Evolutionary conservation across 257 asterid genomes (phyloP), one percentile per base, ranked within the genome.

Genomic region (Salvia hispanica): DNA sequence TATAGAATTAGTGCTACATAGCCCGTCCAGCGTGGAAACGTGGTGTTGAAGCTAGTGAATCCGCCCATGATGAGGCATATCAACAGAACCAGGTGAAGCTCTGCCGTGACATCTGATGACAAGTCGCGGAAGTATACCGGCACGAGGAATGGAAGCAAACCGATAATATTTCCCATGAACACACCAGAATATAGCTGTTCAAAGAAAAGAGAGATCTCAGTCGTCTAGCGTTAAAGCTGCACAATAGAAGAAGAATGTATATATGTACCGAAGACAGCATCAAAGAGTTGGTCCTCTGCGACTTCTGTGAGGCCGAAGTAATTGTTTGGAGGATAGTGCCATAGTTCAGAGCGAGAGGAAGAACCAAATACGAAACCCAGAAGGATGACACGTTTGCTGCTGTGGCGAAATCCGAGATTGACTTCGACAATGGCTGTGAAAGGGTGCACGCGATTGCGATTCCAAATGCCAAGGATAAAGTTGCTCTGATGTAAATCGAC

Each of bases 91-190:
- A 82, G 71, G 28, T 66, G 25, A 47, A 79, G 71, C 60, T 84
- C 85, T 1, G 80, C 74, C 0, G 79, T 64, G 9, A 58, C 82
- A 42, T 75, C 64, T 1, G 75, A 37, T 4, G 72, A 2, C 60
- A 84, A 48, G 64, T 77, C 55, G 6, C 76, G 82, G 12, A 63
- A 70, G 3, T 72, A 84, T 28, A 81, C 80, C 10, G 85, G 90
- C 5, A 74, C 77, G 3, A 84, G 77, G 74, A 74, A 84, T 50
- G 68, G 76, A 13, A 80, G 73, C 48, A 81, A 46, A 3, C 90
- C 87, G 4, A 84, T 75, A 3, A 81, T 55, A 16, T 81, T 84
- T 80, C 74, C 76, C 87, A 84, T 79, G 87, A 72, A 81, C 69
- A 81, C 85, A 0, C 82, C 83, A 21, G 79, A 67, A 33, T 84